Evolutionary conservation across 108 stramenopile species (phyloP).

Genomic region (Parietichytrium sp.): DNA sequence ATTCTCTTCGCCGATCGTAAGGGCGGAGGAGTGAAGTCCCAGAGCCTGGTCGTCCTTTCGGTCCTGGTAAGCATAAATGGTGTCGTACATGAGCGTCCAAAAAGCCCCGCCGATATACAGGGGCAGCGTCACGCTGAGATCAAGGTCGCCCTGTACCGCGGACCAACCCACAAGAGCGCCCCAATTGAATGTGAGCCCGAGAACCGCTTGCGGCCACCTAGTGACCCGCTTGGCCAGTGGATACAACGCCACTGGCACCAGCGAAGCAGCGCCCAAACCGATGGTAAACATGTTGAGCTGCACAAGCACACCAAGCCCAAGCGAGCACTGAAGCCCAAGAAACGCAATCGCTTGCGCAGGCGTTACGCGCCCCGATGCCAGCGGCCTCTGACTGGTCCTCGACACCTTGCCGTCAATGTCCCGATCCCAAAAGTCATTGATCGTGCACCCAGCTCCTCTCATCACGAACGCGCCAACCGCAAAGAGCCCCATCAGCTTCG

Average conservation of each 20-base stretch:
- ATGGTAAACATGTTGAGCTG: slow-evolving; percentile 72
- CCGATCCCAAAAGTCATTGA: slow-evolving; percentile 97
- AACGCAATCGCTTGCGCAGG: slow-evolving; percentile 72
- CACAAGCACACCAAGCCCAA: slow-evolving; percentile 80
- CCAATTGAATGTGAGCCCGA: slow-evolving; percentile 97
- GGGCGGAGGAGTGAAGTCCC: slow-evolving; percentile 82
- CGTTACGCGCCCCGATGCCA: slow-evolving; percentile 75
- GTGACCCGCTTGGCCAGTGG: slow-evolving; percentile 92
- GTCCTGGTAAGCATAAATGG: slow-evolving; percentile 97
- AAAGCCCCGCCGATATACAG: slow-evolving; percentile 78
- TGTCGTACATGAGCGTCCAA: slow-evolving; percentile 99
- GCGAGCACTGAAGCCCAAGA: slow-evolving; percentile 76
- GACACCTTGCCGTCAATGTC: slow-evolving; percentile 78
- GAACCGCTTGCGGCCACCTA: slow-evolving; percentile 84
- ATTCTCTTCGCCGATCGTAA: slow-evolving; percentile 75
- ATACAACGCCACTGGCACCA: slow-evolving; percentile 86
- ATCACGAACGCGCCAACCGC: slow-evolving; percentile 81
- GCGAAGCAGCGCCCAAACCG: slow-evolving; percentile 73
- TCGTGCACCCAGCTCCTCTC: slow-evolving; percentile 93
- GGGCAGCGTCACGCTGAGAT: slow-evolving; percentile 71
- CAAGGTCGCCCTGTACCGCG: slow-evolving; percentile 69
- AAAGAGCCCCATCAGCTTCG: slow-evolving; percentile 49
- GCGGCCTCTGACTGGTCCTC: slow-evolving; percentile 79
- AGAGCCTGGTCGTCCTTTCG: slow-evolving; percentile 82
- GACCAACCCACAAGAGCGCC: slow-evolving; percentile 85